A percentile compares a stretch with the other conserved stretches of the same genome.
phyloP scores from a whole-genome alignment of 768 basidiomycete species.

The Dentipellis sp. region DNA sequence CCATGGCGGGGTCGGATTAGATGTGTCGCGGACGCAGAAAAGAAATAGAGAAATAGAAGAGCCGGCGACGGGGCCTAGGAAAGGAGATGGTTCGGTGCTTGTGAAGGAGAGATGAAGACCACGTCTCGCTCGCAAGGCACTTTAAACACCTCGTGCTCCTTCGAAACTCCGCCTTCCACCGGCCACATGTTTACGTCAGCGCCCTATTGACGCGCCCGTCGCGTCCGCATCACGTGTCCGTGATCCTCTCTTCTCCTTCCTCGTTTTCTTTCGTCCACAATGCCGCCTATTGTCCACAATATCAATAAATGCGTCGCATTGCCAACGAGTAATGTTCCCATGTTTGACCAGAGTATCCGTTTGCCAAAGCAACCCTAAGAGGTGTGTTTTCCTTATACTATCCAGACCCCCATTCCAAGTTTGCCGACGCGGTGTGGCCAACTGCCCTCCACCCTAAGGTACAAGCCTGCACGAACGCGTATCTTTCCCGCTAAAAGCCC shows the following conservation, averaged over 20 bases:
- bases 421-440: no score
- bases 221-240: constrained; percentile 11
- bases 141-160: constrained; percentile 3
- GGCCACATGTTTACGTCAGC: constrained; percentile 1
- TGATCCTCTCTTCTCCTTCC: not conserved
- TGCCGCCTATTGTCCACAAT: no score
- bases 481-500: no score
- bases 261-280: not conserved
- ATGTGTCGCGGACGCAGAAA: constrained; percentile 5
- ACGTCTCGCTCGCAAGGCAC: not conserved
- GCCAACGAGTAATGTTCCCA: no score
- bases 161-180: constrained; percentile 12
- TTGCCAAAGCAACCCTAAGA: no score
- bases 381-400: no score
- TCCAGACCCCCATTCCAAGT: no score
- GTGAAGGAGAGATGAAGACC: constrained; percentile 3
- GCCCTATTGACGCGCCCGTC: constrained; percentile 12
- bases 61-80: no score
- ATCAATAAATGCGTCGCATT: no score
- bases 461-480: no score
- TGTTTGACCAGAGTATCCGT: no score
- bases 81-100: not conserved
- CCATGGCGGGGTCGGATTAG: constrained; percentile 28
- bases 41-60: constrained; percentile 1
- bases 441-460: no score